Evolutionary conservation across 73 alveolate species (phyloP), one percentile per base, ranked within the genome.

Genomic region (Blepharisma stoltei): DNA sequence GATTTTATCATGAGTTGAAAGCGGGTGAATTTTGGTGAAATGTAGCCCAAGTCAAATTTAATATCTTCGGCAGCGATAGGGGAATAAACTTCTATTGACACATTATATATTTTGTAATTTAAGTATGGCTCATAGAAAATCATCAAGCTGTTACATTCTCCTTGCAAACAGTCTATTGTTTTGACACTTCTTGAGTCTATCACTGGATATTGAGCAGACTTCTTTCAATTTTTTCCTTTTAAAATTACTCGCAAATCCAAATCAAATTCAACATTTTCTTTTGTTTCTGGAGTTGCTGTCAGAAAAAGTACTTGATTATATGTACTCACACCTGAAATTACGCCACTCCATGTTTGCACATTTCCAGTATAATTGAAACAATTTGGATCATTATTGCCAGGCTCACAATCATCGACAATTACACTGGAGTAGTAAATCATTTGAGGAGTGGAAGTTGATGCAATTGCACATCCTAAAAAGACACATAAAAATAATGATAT

Each of bases 281-380:
- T 20, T 0, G 73, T 14, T 2, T n/a, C 18, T 18, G 73, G 73
- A 25, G 73, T 60, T 25, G 45, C 73, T 60, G 73, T 18, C 73
- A 60, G 14, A 25, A 14, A 60, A 20, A 60, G 46, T 2, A 60
- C 11, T 25, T 60, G 73, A 25, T 60, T 60, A 14, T 14, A 60
- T 20, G 0, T n/a, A 18, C 18, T 9, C 3, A 25, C 45, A 0
- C 46, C 18, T 20, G 73, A 38, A 25, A 60, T 60, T 25, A 20
- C 11, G 2, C 48, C 73, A 2, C 23, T n/a, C 73, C 73, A 60
- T 32, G 41, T 32, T 32, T 32, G 41, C 41, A 32, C 41, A 32
- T 32, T 32, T 32, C 41, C 41, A 3, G 41, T 32, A 32, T 32
- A 32, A 32, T 32, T 32, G 41, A 32, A 32, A 32, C 41, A 32